Base-by-base conservation (phyloP, 257 asterid genomes). In the Rauvolfia tetraphylla region DNA sequence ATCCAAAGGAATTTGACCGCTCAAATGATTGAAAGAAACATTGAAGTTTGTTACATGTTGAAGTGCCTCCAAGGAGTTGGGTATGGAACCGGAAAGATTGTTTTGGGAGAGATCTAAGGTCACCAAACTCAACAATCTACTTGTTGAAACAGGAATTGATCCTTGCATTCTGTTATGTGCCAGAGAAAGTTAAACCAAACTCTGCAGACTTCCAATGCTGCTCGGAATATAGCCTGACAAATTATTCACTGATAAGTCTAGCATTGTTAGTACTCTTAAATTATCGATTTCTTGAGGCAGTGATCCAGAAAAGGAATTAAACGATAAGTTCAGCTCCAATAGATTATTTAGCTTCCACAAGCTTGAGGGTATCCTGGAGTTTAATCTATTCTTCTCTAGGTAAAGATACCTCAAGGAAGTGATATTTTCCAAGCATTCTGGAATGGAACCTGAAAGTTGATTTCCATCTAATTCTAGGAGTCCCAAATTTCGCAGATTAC, bases 31-130 rank as follows among this genome's bases (percentile, higher is more conserved):
- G 9, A 34, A 15, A 8, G 71, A 66, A 14, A 66, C 31, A 20
- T 66, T 34, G n/a, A 66, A 66, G 13, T 12, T 2, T 5, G 71
- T 66, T 38, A 66, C 49, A 33, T 66, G 2, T 3, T 23, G 71
- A 13, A 66, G 51, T 15, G 41, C 42, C 25, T 34, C 49, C 25
- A 66, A 66, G 44, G 71, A 66, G 12, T 66, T 38, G 23, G 71
- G 71, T 49, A 66, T 65, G 22, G n/a, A 22, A 27, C 71, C 71
- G 1, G 71, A 65, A 34, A 65, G 71, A 65, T 65, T 65, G 71
- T 66, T 66, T 20, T 20, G 48, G 27, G 71, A 66, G 27, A 66
- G 48, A 66, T 66, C 42, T 41, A 66, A 34, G 48, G 41, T 66
- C 27, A 31, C 48, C 29, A 66, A 66, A 18, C 27, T 33, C 27